Percentiles rank a stretch among this genome's conserved stretches.
phyloP scores from a whole-genome alignment of 768 basidiomycete species.

The Russula olivacea region DNA sequence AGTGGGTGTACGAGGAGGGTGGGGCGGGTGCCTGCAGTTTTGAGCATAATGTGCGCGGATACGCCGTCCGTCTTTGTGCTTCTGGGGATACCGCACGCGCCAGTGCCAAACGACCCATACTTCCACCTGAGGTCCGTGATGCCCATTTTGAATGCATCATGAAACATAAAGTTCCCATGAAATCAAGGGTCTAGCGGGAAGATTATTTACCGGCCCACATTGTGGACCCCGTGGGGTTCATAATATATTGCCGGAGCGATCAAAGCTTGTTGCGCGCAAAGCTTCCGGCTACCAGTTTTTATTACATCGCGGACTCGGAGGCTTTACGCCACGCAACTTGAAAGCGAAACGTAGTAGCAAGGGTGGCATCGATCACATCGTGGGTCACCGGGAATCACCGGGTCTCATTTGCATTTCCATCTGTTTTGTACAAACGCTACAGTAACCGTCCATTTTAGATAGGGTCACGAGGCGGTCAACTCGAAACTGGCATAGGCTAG shows the following conservation, averaged over 20 bases:
- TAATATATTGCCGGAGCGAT: background rate
- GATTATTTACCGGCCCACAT: background rate
- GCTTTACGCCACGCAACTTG: conserved; percentile 1
- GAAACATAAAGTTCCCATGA: background rate
- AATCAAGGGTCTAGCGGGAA: background rate
- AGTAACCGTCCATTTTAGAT: background rate
- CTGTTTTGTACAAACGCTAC: background rate
- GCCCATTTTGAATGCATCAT: background rate
- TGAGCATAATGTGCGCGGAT: too few relatives aligned
- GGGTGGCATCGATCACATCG: conserved; percentile 3
- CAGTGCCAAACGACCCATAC: background rate
- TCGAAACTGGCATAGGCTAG: conserved; percentile 88
- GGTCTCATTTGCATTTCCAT: background rate
- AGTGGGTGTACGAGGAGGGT: too few relatives aligned
- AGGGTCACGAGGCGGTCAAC: conserved; percentile 31
- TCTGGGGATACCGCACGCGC: too few relatives aligned
- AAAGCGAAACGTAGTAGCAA: background rate
- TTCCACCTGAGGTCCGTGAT: background rate
- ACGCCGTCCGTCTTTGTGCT: too few relatives aligned
- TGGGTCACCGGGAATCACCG: conserved; percentile 12
- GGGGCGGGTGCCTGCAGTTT: too few relatives aligned
- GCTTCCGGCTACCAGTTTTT: background rate
- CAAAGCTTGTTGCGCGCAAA: background rate
- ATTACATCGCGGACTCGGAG: background rate
- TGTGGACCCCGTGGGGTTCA: background rate